A percentile compares a stretch with the other conserved stretches of the same genome.
These are phyloP conservation scores for Pluteus cervinus DNA, from an alignment of 768 basidiomycete species.

Conservation along the genomic window DNA sequence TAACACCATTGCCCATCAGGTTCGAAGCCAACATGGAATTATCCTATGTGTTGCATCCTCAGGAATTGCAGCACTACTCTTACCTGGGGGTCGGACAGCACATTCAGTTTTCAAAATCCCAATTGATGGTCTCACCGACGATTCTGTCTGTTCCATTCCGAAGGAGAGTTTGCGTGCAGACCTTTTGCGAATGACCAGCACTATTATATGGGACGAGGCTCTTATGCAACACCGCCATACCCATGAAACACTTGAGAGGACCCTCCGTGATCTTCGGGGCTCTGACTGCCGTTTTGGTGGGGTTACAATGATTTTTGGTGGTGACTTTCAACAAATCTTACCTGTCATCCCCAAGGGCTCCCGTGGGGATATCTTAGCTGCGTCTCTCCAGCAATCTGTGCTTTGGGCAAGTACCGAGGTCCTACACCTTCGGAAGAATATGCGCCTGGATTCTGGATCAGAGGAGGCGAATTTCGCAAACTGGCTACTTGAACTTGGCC, in stretches of 20 bases:
- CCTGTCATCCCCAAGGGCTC: conserved; percentile 35
- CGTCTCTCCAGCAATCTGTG: conserved; percentile 32
- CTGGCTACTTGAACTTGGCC: conserved; percentile 13
- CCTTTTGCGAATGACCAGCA: conserved; percentile 20
- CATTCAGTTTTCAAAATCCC: conserved; percentile 48
- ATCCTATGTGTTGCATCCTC: conserved; percentile 44
- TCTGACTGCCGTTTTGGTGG: conserved; percentile 31
- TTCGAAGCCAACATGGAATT: conserved; percentile 22
- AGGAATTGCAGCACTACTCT: conserved; percentile 38
- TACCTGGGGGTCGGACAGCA: conserved; percentile 38
- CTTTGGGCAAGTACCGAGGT: conserved; percentile 30
- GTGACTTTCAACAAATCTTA: conserved; percentile 43
- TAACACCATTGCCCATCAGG: conserved; percentile 21
- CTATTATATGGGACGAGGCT: conserved; percentile 43
- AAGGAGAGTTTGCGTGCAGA: conserved; percentile 20
- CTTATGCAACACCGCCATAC: conserved; percentile 30
- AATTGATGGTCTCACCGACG: conserved; percentile 20
- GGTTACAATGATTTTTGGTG: conserved; percentile 40
- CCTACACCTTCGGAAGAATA: conserved; percentile 31
- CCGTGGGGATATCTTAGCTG: conserved; percentile 30
- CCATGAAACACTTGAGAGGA: conserved; percentile 33
- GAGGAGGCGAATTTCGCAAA: conserved; percentile 10
- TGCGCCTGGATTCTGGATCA: conserved; percentile 26
- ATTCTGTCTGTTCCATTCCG: conserved; percentile 23
- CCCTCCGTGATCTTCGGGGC: conserved; percentile 25